These are phyloP conservation scores for Penicillium roqueforti DNA, from an alignment of 495 filamentous ascomycete genomes.

Conservation along the genomic window DNA sequence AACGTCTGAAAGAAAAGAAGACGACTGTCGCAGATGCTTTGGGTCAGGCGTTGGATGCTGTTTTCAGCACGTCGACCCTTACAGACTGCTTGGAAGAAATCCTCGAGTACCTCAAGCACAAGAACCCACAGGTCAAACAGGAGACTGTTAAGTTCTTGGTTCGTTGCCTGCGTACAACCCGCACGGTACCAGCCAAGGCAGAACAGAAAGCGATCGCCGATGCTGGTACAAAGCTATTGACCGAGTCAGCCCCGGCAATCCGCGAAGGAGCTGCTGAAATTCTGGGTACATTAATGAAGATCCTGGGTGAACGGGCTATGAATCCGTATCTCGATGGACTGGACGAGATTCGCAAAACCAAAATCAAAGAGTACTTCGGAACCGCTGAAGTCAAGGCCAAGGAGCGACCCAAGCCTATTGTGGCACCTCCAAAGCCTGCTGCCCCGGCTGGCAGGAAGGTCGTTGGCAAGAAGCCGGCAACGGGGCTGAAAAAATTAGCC, in stretches of 20 bases:
- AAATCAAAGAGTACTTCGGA: constrained; percentile 93
- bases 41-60: constrained; percentile 77
- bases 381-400: constrained; percentile 94
- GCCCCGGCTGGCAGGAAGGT: constrained; percentile 45
- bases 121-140: constrained; percentile 96
- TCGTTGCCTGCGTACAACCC: constrained; percentile 77
- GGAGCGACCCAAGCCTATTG: constrained; percentile 83
- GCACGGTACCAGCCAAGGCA: constrained; percentile 73
- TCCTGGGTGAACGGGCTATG: constrained; percentile 97
- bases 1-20: constrained; percentile 97
- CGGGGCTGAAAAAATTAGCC: constrained; percentile 51
- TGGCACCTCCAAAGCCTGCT: constrained; percentile 58
- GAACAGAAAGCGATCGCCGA: constrained; percentile 85
- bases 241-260: constrained; percentile 79
- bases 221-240: constrained; percentile 77
- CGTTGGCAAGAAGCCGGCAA: constrained; percentile 49
- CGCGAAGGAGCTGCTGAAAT: constrained; percentile 87
- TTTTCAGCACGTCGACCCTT: constrained; percentile 74
- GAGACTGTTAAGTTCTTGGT: constrained; percentile 89
- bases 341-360: constrained; percentile 92
- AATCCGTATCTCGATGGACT: constrained; percentile 88
- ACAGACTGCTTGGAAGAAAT: constrained; percentile 87
- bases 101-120: constrained; percentile 78
- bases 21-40: constrained; percentile 82
- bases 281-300: constrained; percentile 96